A percentile compares a stretch with the other conserved stretches of the same genome.
Evolutionary conservation across 2,329 filamentous ascomycete species (phyloP).

Genomic region (Hypoxylon sp.): DNA sequence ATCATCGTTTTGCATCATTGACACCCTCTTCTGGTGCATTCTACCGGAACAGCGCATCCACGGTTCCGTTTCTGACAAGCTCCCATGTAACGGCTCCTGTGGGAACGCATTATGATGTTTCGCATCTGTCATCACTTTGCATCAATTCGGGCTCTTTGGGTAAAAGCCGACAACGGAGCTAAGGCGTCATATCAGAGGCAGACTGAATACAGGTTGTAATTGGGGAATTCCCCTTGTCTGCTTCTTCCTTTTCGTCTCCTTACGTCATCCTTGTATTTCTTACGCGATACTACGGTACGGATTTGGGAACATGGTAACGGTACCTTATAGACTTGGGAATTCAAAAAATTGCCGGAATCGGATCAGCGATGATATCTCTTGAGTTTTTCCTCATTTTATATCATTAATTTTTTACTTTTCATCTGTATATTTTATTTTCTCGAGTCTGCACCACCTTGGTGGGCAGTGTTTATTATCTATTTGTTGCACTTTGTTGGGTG

Average conservation of each 20-base stretch:
- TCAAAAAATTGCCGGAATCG: constrained; percentile 39
- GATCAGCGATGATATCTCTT: constrained; percentile 38
- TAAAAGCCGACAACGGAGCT: constrained; percentile 16
- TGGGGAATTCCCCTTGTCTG: constrained; percentile 9
- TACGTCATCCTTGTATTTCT: constrained; percentile 35
- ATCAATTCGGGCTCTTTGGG: constrained; percentile 27
- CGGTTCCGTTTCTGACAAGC: constrained; percentile 38
- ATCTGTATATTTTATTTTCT: constrained; percentile 31
- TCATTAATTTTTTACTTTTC: constrained; percentile 25
- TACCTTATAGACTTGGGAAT: constrained; percentile 42
- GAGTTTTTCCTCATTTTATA: constrained; percentile 13
- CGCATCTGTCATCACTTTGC: constrained; percentile 45
- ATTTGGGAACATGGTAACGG: constrained; percentile 14
- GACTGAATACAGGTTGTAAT: constrained; percentile 19
- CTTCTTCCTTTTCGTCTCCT: constrained; percentile 23
- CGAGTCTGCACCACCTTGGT: constrained; percentile 14
- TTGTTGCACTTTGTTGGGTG: constrained; percentile 13
- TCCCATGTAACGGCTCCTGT: constrained; percentile 34
- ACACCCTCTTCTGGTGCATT: constrained; percentile 38
- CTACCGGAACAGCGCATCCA: constrained; percentile 39
- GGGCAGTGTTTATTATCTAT: constrained; percentile 16
- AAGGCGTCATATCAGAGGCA: constrained; percentile 32
- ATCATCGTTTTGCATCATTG: constrained; percentile 43
- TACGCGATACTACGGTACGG: constrained; percentile 10
- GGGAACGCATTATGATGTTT: constrained; percentile 43